A percentile compares a stretch with the other conserved stretches of the same genome.
phyloP scores from a whole-genome alignment of 164 flowering plant species.

The Dillenia suffruticosa region DNA sequence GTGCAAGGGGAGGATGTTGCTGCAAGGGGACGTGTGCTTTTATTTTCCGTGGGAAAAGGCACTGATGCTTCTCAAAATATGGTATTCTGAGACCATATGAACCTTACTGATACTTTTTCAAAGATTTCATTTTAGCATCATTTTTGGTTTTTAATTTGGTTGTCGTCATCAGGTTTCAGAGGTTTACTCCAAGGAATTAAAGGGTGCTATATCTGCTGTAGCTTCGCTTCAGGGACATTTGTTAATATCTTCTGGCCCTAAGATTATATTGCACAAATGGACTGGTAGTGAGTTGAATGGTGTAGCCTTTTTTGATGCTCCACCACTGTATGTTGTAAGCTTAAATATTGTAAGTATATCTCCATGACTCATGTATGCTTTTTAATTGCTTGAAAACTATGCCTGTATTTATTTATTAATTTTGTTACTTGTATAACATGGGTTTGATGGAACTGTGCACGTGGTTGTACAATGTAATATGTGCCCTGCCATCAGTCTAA shows the following conservation, averaged over 20 bases:
- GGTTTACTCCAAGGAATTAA: slow-evolving; percentile 91
- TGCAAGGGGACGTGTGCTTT: slow-evolving; percentile 88
- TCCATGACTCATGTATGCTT: neutral
- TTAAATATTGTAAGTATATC: slow-evolving; percentile 75
- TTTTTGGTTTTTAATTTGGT: neutral
- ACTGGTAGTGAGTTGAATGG: slow-evolving; percentile 88
- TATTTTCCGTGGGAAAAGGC: slow-evolving; percentile 64
- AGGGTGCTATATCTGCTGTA: slow-evolving; percentile 95
- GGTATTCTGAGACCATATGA: slow-evolving; percentile 30
- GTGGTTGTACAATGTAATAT: too few relatives aligned
- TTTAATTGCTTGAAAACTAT: too few relatives aligned
- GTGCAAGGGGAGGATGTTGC: slow-evolving; percentile 99
- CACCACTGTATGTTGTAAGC: slow-evolving; percentile 96
- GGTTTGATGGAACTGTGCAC: too few relatives aligned
- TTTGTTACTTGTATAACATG: too few relatives aligned
- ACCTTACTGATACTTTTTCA: too few relatives aligned
- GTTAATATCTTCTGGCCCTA: slow-evolving; percentile 94
- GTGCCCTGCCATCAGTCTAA: too few relatives aligned
- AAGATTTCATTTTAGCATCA: too few relatives aligned
- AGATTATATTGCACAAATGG: slow-evolving; percentile 93
- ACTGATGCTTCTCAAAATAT: slow-evolving; percentile 57
- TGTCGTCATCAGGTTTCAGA: slow-evolving; percentile 60
- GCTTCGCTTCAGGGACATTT: slow-evolving; percentile 96
- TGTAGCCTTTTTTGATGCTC: slow-evolving; percentile 91
- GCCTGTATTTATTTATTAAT: too few relatives aligned